phyloP scores from a whole-genome alignment of 2,329 filamentous ascomycete genomes.

The Scedosporium dehoogii region DNA sequence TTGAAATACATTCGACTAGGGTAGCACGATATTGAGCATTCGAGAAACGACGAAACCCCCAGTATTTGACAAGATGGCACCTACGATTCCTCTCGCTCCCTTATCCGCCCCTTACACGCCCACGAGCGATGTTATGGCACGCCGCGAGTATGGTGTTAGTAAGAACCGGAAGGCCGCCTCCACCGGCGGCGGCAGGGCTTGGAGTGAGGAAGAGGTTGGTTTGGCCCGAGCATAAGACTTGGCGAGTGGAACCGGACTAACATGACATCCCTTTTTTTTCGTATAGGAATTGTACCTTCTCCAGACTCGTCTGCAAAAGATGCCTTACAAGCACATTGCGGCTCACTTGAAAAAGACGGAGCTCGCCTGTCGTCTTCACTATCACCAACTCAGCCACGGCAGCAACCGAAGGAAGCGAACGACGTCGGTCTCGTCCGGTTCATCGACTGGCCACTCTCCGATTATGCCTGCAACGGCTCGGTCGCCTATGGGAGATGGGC shows the following conservation, averaged over 20 bases:
- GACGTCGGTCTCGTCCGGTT: slow-evolving; percentile 57
- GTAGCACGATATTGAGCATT: slow-evolving; percentile 8
- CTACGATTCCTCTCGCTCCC: slow-evolving; percentile 35
- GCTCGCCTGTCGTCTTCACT: slow-evolving; percentile 77
- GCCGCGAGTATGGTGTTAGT: slow-evolving; percentile 48
- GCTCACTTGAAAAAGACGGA: slow-evolving; percentile 80
- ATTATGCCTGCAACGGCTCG: slow-evolving; percentile 35
- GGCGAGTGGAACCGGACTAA: background rate
- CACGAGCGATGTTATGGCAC: slow-evolving; percentile 43
- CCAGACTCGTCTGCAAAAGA: slow-evolving; percentile 75
- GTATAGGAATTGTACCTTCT: slow-evolving; percentile 70
- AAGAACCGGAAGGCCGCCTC: slow-evolving; percentile 60
- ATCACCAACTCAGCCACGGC: slow-evolving; percentile 75
- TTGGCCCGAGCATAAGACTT: background rate
- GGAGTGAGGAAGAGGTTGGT: slow-evolving; percentile 76
- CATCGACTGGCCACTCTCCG: slow-evolving; percentile 45
- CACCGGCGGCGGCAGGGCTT: slow-evolving; percentile 67
- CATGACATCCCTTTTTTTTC: background rate
- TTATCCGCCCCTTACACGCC: slow-evolving; percentile 36
- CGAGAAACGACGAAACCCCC: background rate
- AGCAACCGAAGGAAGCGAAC: slow-evolving; percentile 72
- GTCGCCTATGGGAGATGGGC: slow-evolving; percentile 37
- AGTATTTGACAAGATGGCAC: slow-evolving; percentile 31
- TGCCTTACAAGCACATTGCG: slow-evolving; percentile 86
- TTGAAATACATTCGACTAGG: slow-evolving; percentile 9